Evolutionary conservation across 2,329 filamentous ascomycete species (phyloP).

Genomic region (Colletotrichum siamense): DNA sequence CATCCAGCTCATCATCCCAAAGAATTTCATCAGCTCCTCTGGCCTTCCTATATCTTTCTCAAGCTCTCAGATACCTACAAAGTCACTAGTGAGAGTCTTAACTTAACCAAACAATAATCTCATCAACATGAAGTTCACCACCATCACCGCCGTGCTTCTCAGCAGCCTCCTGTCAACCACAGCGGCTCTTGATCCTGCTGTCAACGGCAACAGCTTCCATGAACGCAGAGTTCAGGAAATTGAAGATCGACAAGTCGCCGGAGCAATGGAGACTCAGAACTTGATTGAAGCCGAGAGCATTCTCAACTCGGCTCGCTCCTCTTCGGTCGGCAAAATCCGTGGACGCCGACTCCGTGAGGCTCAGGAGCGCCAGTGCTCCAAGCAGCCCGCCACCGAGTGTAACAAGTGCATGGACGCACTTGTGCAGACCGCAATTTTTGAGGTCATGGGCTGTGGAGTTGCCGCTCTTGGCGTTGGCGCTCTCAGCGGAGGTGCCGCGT

Average conservation of each 20-base stretch:
- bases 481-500: neutral
- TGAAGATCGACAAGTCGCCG: neutral
- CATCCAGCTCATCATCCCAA: neutral
- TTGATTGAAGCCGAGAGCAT: neutral
- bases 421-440: neutral
- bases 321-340: neutral
- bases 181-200: neutral
- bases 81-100: neutral
- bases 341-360: neutral
- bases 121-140: neutral
- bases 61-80: neutral
- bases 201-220: neutral
- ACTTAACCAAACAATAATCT: neutral
- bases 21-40: neutral
- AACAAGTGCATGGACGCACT: neutral
- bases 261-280: neutral
- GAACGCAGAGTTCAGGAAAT: neutral
- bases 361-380: neutral
- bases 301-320: neutral
- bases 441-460: neutral
- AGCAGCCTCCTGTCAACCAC: neutral
- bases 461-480: neutral
- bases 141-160: neutral
- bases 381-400: neutral
- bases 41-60: neutral